A percentile compares a stretch with the other conserved stretches of the same genome.
These are phyloP conservation scores for Hygrophorus russula DNA, from an alignment of 768 basidiomycete species.

Conservation along the genomic window DNA sequence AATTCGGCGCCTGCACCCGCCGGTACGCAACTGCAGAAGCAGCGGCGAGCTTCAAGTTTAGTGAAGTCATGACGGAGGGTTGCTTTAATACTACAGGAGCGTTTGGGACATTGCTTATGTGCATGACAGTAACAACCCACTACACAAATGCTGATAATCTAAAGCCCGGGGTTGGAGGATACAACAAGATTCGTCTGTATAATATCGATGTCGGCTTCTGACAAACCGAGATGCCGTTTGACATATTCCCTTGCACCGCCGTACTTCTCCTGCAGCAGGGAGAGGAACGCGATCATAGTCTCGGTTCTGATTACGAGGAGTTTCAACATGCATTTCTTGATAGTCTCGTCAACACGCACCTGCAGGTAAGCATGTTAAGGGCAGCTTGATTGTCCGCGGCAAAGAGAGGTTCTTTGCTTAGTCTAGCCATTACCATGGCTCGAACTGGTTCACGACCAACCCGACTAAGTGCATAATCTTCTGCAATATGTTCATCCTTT, in stretches of 20 bases:
- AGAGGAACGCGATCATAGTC: slow-evolving; percentile 67
- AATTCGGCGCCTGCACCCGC: not conserved
- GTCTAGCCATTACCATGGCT: slow-evolving; percentile 54
- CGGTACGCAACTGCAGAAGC: not conserved
- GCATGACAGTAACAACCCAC: no score
- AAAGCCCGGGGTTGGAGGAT: slow-evolving; percentile 13
- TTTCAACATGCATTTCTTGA: slow-evolving; percentile 1
- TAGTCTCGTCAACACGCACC: slow-evolving; percentile 28
- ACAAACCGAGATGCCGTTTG: slow-evolving; percentile 42
- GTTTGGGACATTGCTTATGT: not conserved
- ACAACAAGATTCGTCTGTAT: slow-evolving; percentile 50
- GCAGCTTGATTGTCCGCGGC: slow-evolving; percentile 65
- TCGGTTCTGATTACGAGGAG: slow-evolving; percentile 34
- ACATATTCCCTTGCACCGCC: slow-evolving; percentile 59
- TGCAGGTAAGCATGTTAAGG: slow-evolving; percentile 74
- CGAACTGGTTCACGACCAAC: slow-evolving; percentile 74
- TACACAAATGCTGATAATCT: not conserved
- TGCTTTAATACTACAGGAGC: not conserved
- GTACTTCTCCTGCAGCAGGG: slow-evolving; percentile 50
- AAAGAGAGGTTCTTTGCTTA: slow-evolving; percentile 63
- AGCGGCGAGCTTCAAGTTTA: slow-evolving; percentile 10
- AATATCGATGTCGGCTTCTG: slow-evolving; percentile 47
- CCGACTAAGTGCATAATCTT: slow-evolving; percentile 69
- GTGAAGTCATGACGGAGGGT: slow-evolving; percentile 9
- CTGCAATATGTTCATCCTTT: slow-evolving; percentile 48